phyloP scores from a whole-genome alignment of 352 stramenopile genomes.

The Pythium volutum region DNA sequence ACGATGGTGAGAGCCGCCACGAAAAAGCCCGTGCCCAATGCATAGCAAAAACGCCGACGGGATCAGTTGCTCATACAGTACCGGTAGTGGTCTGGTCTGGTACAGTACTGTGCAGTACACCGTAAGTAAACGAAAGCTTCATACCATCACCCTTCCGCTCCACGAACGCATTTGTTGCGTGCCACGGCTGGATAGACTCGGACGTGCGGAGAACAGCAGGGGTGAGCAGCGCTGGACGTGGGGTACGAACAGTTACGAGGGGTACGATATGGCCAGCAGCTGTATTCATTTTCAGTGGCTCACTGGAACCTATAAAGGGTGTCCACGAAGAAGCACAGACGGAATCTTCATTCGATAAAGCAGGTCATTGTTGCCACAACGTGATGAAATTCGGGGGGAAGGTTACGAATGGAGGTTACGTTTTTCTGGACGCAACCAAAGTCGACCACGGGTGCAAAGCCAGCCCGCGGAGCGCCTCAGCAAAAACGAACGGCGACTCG shows the following conservation, averaged over 20 bases:
- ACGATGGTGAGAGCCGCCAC: neutral
- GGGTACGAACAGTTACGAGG: neutral
- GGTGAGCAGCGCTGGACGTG: neutral
- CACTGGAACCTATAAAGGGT: too few species aligned
- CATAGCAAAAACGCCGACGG: too few species aligned
- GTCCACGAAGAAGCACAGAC: too few species aligned
- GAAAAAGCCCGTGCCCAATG: too few species aligned
- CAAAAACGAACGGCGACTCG: neutral
- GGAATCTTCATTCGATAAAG: too few species aligned
- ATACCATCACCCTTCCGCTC: too few species aligned
- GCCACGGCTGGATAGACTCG: neutral
- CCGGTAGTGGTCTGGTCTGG: too few species aligned
- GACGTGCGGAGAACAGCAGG: neutral
- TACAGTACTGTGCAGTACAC: too few species aligned
- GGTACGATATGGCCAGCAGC: neutral
- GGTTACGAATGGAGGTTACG: neutral
- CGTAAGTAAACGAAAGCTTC: too few species aligned
- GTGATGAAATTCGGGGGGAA: neutral
- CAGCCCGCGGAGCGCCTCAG: neutral
- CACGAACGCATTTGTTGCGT: too few species aligned
- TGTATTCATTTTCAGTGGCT: neutral
- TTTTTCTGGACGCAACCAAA: neutral
- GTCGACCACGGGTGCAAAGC: neutral
- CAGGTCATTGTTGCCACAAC: neutral
- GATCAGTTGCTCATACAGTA: too few species aligned